A percentile compares a stretch with the other conserved stretches of the same genome.
Conservation (phyloP, 2,329 filamentous ascomycete species). For the Tolypocladium cylindrosporum region DNA sequence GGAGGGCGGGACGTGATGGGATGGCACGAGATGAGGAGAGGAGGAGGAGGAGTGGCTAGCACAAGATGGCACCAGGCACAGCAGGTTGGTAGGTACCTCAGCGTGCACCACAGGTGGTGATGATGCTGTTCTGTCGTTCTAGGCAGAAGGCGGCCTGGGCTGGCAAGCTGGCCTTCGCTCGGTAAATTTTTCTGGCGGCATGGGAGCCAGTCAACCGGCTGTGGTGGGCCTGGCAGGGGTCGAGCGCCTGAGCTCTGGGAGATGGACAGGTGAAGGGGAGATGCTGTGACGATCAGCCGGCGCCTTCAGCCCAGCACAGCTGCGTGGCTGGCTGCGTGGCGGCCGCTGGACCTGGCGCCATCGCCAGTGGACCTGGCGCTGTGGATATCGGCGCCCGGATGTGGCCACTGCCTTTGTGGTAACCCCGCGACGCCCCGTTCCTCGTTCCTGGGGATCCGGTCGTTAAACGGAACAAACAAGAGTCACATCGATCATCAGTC, state of each 20-base stretch:
- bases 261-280: neutral
- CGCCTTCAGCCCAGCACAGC: neutral
- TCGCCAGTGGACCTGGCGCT: neutral
- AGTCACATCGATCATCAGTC: too few species aligned
- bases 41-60: neutral
- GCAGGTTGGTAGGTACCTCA: neutral
- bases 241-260: neutral
- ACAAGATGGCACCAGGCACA: neutral
- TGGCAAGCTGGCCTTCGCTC: neutral
- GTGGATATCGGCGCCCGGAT: neutral
- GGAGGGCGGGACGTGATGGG: neutral
- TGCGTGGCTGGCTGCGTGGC: neutral
- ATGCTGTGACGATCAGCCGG: neutral
- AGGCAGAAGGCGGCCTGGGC: neutral
- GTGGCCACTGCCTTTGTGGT: neutral
- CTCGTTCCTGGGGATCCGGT: neutral
- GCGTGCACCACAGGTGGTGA: neutral
- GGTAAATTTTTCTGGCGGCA: neutral
- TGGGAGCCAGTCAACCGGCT: neutral
- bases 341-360: neutral
- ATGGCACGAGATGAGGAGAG: neutral
- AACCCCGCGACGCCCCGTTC: neutral
- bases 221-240: neutral
- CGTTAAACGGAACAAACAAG: too few species aligned
- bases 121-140: neutral